Conservation (phyloP, 805 yeast species). For the Candida incommunis region DNA sequence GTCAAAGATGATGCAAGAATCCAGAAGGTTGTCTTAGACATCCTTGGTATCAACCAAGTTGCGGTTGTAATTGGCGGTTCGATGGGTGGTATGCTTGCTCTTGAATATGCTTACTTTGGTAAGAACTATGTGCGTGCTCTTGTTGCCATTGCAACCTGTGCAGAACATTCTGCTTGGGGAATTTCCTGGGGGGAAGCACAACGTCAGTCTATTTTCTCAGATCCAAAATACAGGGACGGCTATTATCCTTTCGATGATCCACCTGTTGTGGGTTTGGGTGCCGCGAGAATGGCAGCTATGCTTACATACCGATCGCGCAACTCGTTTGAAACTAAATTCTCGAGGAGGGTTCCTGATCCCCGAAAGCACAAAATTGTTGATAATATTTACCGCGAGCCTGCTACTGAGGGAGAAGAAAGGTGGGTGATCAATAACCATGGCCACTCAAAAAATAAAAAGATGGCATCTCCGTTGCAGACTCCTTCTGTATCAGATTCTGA, state of each 20-base stretch:
- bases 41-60: slow-evolving; percentile 59
- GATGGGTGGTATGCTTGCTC: slow-evolving; percentile 96
- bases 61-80: slow-evolving; percentile 93
- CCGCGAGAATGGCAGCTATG: slow-evolving; percentile 95
- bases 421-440: slow-evolving; percentile 90
- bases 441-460: slow-evolving; percentile 22
- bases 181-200: slow-evolving; percentile 99
- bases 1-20: slow-evolving; percentile 84
- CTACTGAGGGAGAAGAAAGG: slow-evolving; percentile 40
- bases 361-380: slow-evolving; percentile 23
- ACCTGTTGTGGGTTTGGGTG: slow-evolving; percentile 77
- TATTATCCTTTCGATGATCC: slow-evolving; percentile 67
- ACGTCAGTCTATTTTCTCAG: slow-evolving; percentile 89
- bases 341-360: slow-evolving; percentile 60
- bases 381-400: slow-evolving; percentile 14
- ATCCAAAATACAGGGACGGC: slow-evolving; percentile 87
- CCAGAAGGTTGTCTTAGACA: slow-evolving; percentile 65
- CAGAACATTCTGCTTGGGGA: slow-evolving; percentile 96
- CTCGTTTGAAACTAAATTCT: slow-evolving; percentile 81
- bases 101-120: slow-evolving; percentile 74
- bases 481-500: not conserved
- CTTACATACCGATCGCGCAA: slow-evolving; percentile 86
- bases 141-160: slow-evolving; percentile 85
- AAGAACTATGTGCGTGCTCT: slow-evolving; percentile 50
- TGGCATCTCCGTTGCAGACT: slow-evolving; percentile 4